These are phyloP conservation scores for Cephalotrichum gorgonifer DNA, from an alignment of 2,329 filamentous ascomycete genomes.

Conservation along the genomic window DNA sequence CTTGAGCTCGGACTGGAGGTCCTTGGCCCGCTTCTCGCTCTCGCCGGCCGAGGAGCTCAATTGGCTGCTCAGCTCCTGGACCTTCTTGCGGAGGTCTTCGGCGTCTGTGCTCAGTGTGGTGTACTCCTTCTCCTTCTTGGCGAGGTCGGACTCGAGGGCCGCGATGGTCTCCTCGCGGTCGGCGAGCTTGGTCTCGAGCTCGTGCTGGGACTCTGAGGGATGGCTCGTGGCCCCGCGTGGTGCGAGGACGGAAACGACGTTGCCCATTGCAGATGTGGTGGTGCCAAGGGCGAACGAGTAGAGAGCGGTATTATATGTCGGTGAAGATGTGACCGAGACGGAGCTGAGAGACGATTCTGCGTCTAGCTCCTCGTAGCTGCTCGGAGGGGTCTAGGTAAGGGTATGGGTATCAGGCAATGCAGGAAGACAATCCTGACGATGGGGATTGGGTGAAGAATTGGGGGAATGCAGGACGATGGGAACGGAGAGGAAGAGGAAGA, in stretches of 20 bases:
- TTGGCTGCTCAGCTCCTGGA: slow-evolving; percentile 22
- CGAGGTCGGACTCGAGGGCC: slow-evolving; percentile 20
- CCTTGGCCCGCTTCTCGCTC: slow-evolving; percentile 19
- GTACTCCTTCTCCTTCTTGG: slow-evolving; percentile 27
- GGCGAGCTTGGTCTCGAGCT: slow-evolving; percentile 26
- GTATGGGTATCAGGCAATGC: neutral
- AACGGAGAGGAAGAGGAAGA: neutral
- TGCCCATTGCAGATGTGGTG: slow-evolving; percentile 19
- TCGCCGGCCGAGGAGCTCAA: slow-evolving; percentile 19
- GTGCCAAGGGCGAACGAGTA: neutral
- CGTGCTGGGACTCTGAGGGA: slow-evolving; percentile 20
- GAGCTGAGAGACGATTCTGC: no score
- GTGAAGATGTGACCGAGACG: neutral
- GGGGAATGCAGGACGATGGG: neutral
- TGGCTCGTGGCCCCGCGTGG: slow-evolving; percentile 15
- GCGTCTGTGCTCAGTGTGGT: slow-evolving; percentile 21
- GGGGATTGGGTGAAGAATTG: neutral
- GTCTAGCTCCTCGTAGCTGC: neutral
- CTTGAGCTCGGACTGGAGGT: slow-evolving; percentile 24
- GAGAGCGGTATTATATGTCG: neutral
- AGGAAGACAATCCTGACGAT: neutral
- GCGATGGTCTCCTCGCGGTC: slow-evolving; percentile 26
- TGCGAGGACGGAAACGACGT: slow-evolving; percentile 28
- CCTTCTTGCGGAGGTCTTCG: slow-evolving; percentile 26
- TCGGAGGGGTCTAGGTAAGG: neutral